phyloP scores from a whole-genome alignment of 805 yeast genomes.

The Hanseniaspora pseudoguilliermondii region DNA sequence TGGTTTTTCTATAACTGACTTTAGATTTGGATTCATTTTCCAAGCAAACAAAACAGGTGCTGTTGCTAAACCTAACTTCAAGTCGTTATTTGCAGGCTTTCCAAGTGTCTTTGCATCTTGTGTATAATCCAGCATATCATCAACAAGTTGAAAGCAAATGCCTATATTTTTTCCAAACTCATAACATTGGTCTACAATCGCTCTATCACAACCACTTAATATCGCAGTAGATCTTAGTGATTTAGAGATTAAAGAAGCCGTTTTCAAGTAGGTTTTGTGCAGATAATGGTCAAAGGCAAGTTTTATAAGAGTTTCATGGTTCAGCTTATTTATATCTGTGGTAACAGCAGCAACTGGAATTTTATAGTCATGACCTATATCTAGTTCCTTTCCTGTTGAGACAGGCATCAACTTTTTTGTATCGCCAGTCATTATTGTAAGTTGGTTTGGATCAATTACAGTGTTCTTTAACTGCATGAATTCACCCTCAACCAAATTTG shows the following conservation, averaged over 20 bases:
- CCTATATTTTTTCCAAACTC: constrained; percentile 89
- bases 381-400: constrained; percentile 53
- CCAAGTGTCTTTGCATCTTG: constrained; percentile 76
- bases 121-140: constrained; percentile 90
- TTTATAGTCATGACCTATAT: constrained; percentile 45
- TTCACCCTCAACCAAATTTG: constrained; percentile 95
- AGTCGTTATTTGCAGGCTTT: constrained; percentile 91
- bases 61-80: constrained; percentile 87
- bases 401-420: constrained; percentile 31
- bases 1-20: constrained; percentile 70
- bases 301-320: constrained; percentile 50
- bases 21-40: constrained; percentile 75
- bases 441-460: constrained; percentile 42
- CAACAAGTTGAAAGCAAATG: constrained; percentile 88
- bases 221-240: constrained; percentile 89
- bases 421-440: constrained; percentile 24
- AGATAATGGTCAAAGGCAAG: constrained; percentile 92
- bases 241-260: constrained; percentile 89
- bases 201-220: constrained; percentile 66
- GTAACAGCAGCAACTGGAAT: constrained; percentile 23
- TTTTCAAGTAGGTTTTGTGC: constrained; percentile 89
- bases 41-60: constrained; percentile 94
- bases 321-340: constrained; percentile 10
- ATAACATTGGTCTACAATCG: constrained; percentile 72
- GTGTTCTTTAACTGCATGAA: constrained; percentile 97